Percentiles rank a stretch among this genome's conserved stretches.
phyloP scores from a whole-genome alignment of 164 flowering plant species.

The Vitis amurensis region DNA sequence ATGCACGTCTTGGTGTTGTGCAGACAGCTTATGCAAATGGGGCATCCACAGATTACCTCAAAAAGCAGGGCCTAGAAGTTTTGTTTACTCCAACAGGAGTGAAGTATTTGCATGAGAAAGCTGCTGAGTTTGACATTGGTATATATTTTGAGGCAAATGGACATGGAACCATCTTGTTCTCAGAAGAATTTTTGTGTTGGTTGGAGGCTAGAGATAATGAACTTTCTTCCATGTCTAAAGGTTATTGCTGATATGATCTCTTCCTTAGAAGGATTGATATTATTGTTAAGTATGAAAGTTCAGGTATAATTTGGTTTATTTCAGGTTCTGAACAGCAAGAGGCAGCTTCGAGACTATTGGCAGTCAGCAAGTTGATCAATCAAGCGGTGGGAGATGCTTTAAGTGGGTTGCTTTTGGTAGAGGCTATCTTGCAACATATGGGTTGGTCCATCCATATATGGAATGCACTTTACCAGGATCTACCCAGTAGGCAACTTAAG shows the following conservation, averaged over 20 bases:
- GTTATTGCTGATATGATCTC: conserved; percentile 23
- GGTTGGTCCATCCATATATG: conserved; percentile 82
- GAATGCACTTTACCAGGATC: conserved; percentile 83
- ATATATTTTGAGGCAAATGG: conserved; percentile 99
- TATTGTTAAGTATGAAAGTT: not conserved
- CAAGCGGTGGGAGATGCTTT: conserved; percentile 97
- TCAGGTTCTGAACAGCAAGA: conserved; percentile 73
- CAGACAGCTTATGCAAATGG: conserved; percentile 99
- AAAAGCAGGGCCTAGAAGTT: conserved; percentile 68
- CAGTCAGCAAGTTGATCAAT: conserved; percentile 76
- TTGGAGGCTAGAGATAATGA: conserved; percentile 52
- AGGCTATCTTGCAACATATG: conserved; percentile 68
- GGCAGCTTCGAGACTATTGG: conserved; percentile 78
- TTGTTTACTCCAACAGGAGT: conserved; percentile 90
- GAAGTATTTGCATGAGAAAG: conserved; percentile 87
- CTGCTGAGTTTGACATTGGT: conserved; percentile 86
- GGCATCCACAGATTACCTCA: conserved; percentile 81
- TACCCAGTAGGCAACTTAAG: conserved; percentile 96
- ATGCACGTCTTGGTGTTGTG: conserved; percentile 63
- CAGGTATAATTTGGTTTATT: conserved; percentile 15
- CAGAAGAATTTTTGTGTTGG: conserved; percentile 60
- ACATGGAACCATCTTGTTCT: conserved; percentile 93
- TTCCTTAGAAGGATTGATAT: not conserved
- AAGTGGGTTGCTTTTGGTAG: conserved; percentile 87
- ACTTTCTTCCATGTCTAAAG: conserved; percentile 50